A percentile compares a stretch with the other conserved stretches of the same genome.
These are phyloP conservation scores for Durusdinium trenchii DNA, from an alignment of 73 alveolate species.

Conservation along the genomic window DNA sequence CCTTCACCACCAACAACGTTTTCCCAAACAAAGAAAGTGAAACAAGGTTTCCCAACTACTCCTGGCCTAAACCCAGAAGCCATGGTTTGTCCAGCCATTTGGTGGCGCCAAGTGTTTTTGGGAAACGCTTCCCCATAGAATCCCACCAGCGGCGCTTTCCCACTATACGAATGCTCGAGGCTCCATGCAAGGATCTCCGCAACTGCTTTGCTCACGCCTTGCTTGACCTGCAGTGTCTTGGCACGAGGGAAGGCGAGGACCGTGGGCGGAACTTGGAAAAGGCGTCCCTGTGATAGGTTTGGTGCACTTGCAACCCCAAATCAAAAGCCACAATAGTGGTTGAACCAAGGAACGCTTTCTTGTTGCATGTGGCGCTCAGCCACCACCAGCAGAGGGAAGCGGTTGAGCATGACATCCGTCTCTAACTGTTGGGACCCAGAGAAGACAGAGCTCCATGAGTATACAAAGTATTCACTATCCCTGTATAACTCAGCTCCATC, in stretches of 20 bases:
- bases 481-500: slow-evolving; percentile 26
- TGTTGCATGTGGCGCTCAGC: slow-evolving; percentile 4
- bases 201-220: not conserved
- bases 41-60: not conserved
- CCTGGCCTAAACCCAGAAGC: not conserved
- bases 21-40: not conserved
- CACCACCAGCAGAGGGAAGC: not conserved
- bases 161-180: not conserved
- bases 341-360: too few species aligned
- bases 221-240: not conserved
- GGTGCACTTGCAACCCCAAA: not conserved
- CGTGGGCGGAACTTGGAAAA: not conserved
- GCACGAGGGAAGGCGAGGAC: not conserved
- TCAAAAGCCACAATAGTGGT: not conserved
- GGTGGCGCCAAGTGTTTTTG: not conserved
- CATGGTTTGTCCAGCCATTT: not conserved
- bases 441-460: not conserved
- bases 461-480: not conserved
- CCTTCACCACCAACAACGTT: not conserved
- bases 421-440: not conserved
- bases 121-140: slow-evolving; percentile 7
- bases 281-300: not conserved
- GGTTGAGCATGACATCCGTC: not conserved
- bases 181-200: slow-evolving; percentile 26
- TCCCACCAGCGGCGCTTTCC: not conserved